Conservation (phyloP, 192 early-diverging fungal genomes). For the Powellomyces hirtus region DNA sequence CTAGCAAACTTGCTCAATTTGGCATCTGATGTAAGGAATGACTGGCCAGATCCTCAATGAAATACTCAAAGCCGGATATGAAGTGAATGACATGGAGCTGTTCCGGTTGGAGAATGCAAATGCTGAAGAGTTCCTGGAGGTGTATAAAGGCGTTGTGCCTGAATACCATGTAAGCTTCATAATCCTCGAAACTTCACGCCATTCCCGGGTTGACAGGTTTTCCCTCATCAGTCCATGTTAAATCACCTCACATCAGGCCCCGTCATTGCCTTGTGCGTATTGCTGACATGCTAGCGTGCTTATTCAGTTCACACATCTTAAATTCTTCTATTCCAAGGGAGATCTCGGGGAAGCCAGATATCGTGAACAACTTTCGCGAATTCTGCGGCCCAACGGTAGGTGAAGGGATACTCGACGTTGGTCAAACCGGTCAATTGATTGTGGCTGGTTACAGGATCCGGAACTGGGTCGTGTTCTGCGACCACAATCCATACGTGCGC, state of each 20-base stretch:
- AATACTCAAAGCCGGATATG: constrained; percentile 39
- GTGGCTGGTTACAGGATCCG: constrained; percentile 34
- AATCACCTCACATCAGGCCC: constrained; percentile 54
- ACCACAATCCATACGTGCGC: constrained; percentile 49
- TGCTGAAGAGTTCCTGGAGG: constrained; percentile 60
- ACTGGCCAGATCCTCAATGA: constrained; percentile 41
- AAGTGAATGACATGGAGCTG: constrained; percentile 48
- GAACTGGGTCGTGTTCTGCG: constrained; percentile 40
- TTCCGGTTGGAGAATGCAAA: constrained; percentile 48
- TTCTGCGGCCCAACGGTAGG: constrained; percentile 41
- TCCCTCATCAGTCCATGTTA: constrained; percentile 39
- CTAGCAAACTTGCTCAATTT: too few species aligned
- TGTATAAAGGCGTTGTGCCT: constrained; percentile 60
- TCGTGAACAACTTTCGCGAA: constrained; percentile 49
- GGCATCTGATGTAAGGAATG: too few species aligned
- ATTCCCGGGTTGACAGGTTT: not conserved
- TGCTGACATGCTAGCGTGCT: not conserved
- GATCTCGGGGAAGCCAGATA: constrained; percentile 22
- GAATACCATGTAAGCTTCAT: constrained; percentile 55
- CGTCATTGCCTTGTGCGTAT: constrained; percentile 46
- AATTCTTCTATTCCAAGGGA: constrained; percentile 10
- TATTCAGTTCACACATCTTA: not conserved
- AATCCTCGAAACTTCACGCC: too few species aligned
- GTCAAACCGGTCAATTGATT: not conserved
- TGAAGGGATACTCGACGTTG: not conserved